Conservation (phyloP, 805 yeast genomes). For the Lachancea meyersii region DNA sequence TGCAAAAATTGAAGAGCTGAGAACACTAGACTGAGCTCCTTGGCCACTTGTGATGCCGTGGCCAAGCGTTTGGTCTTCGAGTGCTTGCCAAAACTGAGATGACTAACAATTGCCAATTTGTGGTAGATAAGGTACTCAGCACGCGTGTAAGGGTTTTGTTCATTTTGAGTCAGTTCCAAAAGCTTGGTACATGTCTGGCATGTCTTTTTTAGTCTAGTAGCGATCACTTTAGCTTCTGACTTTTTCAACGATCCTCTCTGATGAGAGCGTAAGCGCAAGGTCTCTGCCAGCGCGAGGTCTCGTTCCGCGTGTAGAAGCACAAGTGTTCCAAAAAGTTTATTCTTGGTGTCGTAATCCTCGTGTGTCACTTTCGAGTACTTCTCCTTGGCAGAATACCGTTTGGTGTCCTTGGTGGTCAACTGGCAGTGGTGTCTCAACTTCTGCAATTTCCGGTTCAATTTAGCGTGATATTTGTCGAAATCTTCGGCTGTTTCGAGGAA, state of each 20-base stretch:
- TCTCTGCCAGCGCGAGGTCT: slow-evolving; percentile 38
- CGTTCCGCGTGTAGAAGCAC: slow-evolving; percentile 71
- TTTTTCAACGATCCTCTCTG: slow-evolving; percentile 27
- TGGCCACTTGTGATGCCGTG: slow-evolving; percentile 15
- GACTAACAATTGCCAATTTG: slow-evolving; percentile 47
- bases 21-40: slow-evolving; percentile 21
- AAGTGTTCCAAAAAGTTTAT: slow-evolving; percentile 47
- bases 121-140: slow-evolving; percentile 37
- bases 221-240: slow-evolving; percentile 41
- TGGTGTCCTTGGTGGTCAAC: slow-evolving; percentile 62
- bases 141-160: slow-evolving; percentile 32
- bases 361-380: slow-evolving; percentile 41
- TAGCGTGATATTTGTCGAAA: slow-evolving; percentile 59
- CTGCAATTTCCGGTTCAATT: slow-evolving; percentile 52
- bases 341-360: slow-evolving; percentile 47
- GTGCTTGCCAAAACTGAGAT: slow-evolving; percentile 24
- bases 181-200: slow-evolving; percentile 40
- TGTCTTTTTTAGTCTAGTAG: slow-evolving; percentile 65
- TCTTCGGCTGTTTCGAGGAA: slow-evolving; percentile 64
- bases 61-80: slow-evolving; percentile 19
- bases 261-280: slow-evolving; percentile 26
- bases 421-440: slow-evolving; percentile 59
- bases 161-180: slow-evolving; percentile 37
- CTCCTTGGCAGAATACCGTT: slow-evolving; percentile 47
- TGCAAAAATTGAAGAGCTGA: slow-evolving; percentile 23